Evolutionary conservation across 257 asterid species (phyloP), one percentile per base, ranked within the genome.

Genomic region (Solanum clarkiae): DNA sequence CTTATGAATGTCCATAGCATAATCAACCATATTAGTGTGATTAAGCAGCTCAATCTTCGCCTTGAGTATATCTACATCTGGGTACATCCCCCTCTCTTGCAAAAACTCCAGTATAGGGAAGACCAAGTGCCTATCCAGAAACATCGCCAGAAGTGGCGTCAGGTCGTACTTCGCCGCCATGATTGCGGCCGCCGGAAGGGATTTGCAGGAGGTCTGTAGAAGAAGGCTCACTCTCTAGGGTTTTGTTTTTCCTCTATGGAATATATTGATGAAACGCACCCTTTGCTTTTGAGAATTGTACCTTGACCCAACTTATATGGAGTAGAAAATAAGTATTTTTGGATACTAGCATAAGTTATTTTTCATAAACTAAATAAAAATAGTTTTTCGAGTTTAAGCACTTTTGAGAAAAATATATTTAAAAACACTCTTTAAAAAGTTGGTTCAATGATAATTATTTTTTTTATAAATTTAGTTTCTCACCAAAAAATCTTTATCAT

Each of bases 1-100:
- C 86, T 94, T 97, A 89, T 94, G 95, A 57, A 97, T 97, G 85
- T 97, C 99, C 99, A 97, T 95, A 82, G 98, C 98, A 62, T 93
- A 97, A 85, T 97, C 99, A 81, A 95, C 99, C 98, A 97, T 97
- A 82, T 97, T 97, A 6, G 99, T 97, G 51, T 94, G 89, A 84
- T 94, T 94, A 7, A 97, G 98, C 14, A 94, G 91, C 88, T 93
- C 92, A 65, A 97, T 93, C 87, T 97, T 97, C 2, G 98, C 98
- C 91, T 92, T 94, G 84, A 97, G 86, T 24, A 97, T 91, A 69
- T 93, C 94, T 81, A 90, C 95, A 87, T 94, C 98, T 0, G 95
- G 87, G 40, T 97, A 93, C 62, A 97, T 22, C 42, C 85, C 92
- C 22, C 91, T 89, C 88, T 97, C 98, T 89, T 97, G 99, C 87